These are phyloP conservation scores for Dothidotthia symphoricarpi DNA, from an alignment of 2,329 filamentous ascomycete genomes.

Conservation along the genomic window DNA sequence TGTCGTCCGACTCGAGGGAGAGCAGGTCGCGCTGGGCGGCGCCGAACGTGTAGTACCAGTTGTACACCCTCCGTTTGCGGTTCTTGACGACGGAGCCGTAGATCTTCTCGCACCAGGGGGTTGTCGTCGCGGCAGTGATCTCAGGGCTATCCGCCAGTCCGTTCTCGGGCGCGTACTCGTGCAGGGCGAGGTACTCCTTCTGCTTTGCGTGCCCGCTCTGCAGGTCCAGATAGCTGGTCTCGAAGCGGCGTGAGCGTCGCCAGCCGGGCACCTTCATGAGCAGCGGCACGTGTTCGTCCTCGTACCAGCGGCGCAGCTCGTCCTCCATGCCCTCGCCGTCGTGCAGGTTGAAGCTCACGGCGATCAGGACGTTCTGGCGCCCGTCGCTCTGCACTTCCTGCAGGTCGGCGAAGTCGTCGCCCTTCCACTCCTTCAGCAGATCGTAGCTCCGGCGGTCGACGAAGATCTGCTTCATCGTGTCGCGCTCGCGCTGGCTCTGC, in stretches of 20 bases:
- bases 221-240: conserved; percentile 58
- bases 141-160: conserved; percentile 62
- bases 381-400: conserved; percentile 61
- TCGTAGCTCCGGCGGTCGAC: conserved; percentile 73
- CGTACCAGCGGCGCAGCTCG: conserved; percentile 67
- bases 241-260: conserved; percentile 70
- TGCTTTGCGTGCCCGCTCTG: conserved; percentile 40
- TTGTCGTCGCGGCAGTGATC: conserved; percentile 62
- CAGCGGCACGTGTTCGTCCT: conserved; percentile 71
- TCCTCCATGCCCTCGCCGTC: conserved; percentile 52
- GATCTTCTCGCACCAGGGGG: conserved; percentile 61
- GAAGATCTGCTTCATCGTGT: conserved; percentile 63
- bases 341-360: conserved; percentile 60
- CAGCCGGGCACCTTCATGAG: conserved; percentile 74
- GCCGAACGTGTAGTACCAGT: conserved; percentile 78
- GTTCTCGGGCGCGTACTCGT: conserved; percentile 69
- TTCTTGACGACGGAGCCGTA: conserved; percentile 58
- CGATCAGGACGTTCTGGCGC: conserved; percentile 56
- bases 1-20: conserved; percentile 52
- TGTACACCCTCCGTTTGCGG: conserved; percentile 61
- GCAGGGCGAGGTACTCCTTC: conserved; percentile 62
- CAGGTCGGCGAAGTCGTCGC: conserved; percentile 57
- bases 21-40: conserved; percentile 67
- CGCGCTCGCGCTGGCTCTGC: conserved; percentile 59
- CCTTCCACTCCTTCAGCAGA: conserved; percentile 56